phyloP scores from a whole-genome alignment of 139 green algal genomes.

The Chlamydomonas incerta region DNA sequence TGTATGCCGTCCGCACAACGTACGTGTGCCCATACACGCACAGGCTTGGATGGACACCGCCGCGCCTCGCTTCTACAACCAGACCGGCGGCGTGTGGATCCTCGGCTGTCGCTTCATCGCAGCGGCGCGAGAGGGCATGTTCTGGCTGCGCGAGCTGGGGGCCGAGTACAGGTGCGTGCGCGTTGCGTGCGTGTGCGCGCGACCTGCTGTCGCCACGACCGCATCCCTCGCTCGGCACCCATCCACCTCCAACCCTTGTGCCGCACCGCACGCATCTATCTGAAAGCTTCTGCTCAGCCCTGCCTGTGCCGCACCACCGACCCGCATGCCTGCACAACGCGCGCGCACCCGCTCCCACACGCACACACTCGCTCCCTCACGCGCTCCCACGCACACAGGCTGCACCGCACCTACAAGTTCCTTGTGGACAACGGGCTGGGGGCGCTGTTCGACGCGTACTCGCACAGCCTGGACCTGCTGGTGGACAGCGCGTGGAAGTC shows the following conservation, averaged over 20 bases:
- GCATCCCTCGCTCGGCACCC: no score
- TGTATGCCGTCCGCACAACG: no score
- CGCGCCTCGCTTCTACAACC: not conserved
- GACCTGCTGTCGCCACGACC: no score
- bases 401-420: conserved; percentile 25
- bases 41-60: conserved; percentile 1
- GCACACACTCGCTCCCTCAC: no score
- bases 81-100: not conserved
- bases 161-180: conserved; percentile 17
- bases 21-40: no score
- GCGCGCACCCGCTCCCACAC: no score
- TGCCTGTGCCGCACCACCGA: no score
- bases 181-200: no score
- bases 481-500: not conserved
- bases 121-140: conserved; percentile 5
- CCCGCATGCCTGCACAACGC: no score
- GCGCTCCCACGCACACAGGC: not conserved
- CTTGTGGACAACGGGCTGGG: not conserved
- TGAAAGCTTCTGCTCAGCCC: no score
- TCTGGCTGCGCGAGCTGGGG: not conserved
- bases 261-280: no score
- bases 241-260: no score
- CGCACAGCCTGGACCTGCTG: not conserved
- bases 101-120: conserved; percentile 35
- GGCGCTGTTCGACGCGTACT: not conserved